phyloP scores from a whole-genome alignment of 2,329 filamentous ascomycete genomes.

The Fusarium albidum region DNA sequence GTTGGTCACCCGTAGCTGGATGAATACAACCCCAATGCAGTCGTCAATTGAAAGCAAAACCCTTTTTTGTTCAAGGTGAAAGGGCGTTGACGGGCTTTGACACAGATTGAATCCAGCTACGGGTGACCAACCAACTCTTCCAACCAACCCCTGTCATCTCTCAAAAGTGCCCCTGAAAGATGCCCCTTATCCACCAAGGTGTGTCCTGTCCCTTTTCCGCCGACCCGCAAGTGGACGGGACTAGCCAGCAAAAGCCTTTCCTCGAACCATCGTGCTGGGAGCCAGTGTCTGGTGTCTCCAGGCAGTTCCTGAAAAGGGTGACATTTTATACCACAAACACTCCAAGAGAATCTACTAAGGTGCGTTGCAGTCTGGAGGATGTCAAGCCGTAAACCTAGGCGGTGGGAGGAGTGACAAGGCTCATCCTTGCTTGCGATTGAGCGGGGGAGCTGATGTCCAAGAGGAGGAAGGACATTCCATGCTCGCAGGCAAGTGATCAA shows the following conservation, averaged over 20 bases:
- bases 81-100: too few species aligned
- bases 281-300: too few species aligned
- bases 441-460: background rate
- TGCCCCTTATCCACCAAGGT: constrained; percentile 23
- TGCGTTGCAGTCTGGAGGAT: too few species aligned
- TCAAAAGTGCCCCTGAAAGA: constrained; percentile 21
- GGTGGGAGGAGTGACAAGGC: constrained; percentile 3
- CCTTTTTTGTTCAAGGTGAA: too few species aligned
- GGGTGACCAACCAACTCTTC: constrained; percentile 10
- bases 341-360: too few species aligned
- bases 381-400: background rate
- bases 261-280: too few species aligned
- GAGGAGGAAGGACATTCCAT: constrained; percentile 3
- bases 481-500: background rate
- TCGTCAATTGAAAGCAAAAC: background rate
- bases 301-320: background rate
- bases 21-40: constrained; percentile 5
- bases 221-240: constrained; percentile 14
- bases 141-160: constrained; percentile 19
- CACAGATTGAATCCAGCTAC: too few species aligned
- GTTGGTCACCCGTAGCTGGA: too few species aligned
- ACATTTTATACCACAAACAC: background rate
- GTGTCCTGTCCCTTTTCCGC: constrained; percentile 14
- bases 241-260: constrained; percentile 15
- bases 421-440: constrained; percentile 10